These are phyloP conservation scores for Singerocomus inundabilis DNA, from an alignment of 1,284 basidiomycete genomes.

Conservation along the genomic window DNA sequence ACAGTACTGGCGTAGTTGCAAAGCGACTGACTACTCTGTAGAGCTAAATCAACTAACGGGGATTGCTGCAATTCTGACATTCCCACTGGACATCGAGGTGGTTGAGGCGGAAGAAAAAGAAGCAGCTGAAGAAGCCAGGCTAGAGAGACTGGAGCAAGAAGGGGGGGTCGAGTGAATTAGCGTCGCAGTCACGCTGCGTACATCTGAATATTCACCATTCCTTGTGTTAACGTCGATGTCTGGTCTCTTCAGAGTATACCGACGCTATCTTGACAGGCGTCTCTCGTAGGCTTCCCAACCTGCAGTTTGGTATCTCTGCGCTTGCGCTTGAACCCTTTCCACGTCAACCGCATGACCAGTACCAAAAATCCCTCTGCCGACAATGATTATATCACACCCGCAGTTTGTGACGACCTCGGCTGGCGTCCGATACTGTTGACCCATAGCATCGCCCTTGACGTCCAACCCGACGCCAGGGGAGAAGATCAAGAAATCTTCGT, in stretches of 20 bases:
- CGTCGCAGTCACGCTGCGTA: not conserved
- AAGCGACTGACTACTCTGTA: slow-evolving; percentile 36
- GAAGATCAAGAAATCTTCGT: slow-evolving; percentile 86
- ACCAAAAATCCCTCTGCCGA: slow-evolving; percentile 94
- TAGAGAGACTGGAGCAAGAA: slow-evolving; percentile 31
- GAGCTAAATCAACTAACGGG: slow-evolving; percentile 95
- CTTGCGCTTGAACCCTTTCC: slow-evolving; percentile 64
- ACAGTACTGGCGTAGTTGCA: not conserved
- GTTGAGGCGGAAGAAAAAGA: slow-evolving; percentile 84
- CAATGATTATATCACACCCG: slow-evolving; percentile 98
- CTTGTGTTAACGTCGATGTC: not conserved
- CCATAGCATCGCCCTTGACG: slow-evolving; percentile 81
- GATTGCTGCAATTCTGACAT: slow-evolving; percentile 94
- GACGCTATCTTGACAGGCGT: slow-evolving; percentile 22
- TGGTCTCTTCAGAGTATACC: not conserved
- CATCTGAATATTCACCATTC: not conserved
- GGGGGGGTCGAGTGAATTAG: slow-evolving; percentile 29
- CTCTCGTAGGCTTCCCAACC: slow-evolving; percentile 87
- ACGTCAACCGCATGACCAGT: slow-evolving; percentile 60
- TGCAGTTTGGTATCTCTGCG: slow-evolving; percentile 79
- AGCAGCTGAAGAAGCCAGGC: slow-evolving; percentile 52
- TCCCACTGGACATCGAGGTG: slow-evolving; percentile 93
- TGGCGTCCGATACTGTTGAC: slow-evolving; percentile 96
- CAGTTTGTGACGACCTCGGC: slow-evolving; percentile 78
- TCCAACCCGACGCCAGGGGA: slow-evolving; percentile 94